Evolutionary conservation across 164 flowering plant species (phyloP).

Genomic region (Liquidambar formosana): DNA sequence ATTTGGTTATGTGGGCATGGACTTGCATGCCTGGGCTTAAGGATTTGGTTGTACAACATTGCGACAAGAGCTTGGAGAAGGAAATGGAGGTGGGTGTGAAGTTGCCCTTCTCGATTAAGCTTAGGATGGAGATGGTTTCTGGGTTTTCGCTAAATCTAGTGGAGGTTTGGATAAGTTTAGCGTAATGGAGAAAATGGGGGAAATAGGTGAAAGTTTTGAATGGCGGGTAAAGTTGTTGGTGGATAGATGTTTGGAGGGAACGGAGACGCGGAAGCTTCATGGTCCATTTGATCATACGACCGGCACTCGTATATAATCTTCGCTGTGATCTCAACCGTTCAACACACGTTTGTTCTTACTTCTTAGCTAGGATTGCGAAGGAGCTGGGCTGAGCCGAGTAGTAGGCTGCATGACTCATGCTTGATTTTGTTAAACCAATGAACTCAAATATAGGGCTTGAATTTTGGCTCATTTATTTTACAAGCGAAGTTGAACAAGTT

Average conservation of each 20-base stretch:
- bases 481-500: too few relatives aligned
- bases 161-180: constrained; percentile 21
- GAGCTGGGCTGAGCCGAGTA: too few relatives aligned
- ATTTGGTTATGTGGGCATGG: constrained; percentile 54
- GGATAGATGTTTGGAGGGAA: constrained; percentile 24
- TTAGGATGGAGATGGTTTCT: constrained; percentile 10
- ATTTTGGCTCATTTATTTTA: too few relatives aligned
- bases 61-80: constrained; percentile 46
- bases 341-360: too few relatives aligned
- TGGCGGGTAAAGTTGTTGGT: constrained; percentile 17
- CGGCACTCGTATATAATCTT: too few relatives aligned
- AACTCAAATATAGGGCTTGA: too few relatives aligned
- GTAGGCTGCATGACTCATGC: too few relatives aligned
- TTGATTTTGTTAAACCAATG: too few relatives aligned
- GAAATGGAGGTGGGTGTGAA: constrained; percentile 23
- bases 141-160: constrained; percentile 6
- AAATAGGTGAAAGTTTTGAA: constrained; percentile 10
- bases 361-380: too few relatives aligned
- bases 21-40: constrained; percentile 45
- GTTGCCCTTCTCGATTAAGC: not conserved
- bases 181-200: constrained; percentile 6
- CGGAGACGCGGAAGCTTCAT: constrained; percentile 26
- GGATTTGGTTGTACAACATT: constrained; percentile 45
- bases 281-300: constrained; percentile 24
- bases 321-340: too few relatives aligned